phyloP scores from a whole-genome alignment of 2,329 filamentous ascomycete species.

The Aspergillus hortae region DNA sequence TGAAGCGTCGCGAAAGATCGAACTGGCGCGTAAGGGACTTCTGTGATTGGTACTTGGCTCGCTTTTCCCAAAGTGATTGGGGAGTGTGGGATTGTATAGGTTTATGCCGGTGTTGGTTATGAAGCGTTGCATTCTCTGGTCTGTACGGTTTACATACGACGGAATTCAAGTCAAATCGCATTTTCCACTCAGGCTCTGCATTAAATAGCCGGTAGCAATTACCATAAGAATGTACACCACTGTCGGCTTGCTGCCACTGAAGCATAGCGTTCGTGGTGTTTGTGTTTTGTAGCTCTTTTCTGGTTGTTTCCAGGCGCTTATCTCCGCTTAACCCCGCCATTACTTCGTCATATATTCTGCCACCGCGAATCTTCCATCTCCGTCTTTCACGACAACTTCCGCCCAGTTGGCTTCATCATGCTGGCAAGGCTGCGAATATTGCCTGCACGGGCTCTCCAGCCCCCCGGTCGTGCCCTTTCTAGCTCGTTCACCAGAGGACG shows the following conservation, averaged over 20 bases:
- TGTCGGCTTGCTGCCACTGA: too few species aligned
- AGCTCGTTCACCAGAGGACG: constrained; percentile 25
- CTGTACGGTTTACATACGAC: not conserved
- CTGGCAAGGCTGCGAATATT: constrained; percentile 20
- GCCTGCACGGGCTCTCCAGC: constrained; percentile 17
- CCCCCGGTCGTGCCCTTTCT: constrained; percentile 21
- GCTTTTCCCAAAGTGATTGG: not conserved
- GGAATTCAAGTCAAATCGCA: not conserved
- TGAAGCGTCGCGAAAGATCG: constrained; percentile 47
- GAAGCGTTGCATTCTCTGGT: not conserved
- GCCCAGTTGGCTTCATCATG: constrained; percentile 5
- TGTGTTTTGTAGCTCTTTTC: not conserved
- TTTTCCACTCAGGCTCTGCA: not conserved
- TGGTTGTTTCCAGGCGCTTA: constrained; percentile 13
- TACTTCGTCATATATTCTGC: constrained; percentile 10
- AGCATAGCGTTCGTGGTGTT: too few species aligned
- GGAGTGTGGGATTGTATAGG: not conserved
- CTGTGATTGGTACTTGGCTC: constrained; percentile 30
- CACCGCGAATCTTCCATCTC: constrained; percentile 4
- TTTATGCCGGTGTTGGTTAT: constrained; percentile 1
- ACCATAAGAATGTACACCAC: too few species aligned
- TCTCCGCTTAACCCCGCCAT: constrained; percentile 28
- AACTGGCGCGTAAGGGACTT: constrained; percentile 48
- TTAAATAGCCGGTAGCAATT: too few species aligned
- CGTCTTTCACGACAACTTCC: not conserved